Evolutionary conservation across 2,329 filamentous ascomycete species (phyloP).

Genomic region (Sclerotinia glacialis): DNA sequence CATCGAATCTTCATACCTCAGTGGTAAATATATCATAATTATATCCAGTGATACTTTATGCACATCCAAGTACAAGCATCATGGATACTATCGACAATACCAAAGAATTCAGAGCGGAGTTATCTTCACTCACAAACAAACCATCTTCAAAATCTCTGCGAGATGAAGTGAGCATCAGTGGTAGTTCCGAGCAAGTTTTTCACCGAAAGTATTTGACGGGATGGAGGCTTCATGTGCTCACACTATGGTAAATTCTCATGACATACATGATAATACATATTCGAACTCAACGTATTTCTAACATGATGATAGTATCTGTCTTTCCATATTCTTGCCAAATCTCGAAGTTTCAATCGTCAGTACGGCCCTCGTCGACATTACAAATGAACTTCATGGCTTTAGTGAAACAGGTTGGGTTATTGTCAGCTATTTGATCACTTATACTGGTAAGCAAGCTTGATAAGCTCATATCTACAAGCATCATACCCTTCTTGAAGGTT

Average conservation of each 20-base stretch:
- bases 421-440: not conserved
- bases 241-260: not conserved
- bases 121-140: not conserved
- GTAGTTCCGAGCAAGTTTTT: not conserved
- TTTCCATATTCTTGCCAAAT: not conserved
- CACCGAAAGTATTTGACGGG: not conserved
- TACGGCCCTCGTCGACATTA: not conserved
- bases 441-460: slow-evolving; percentile 3
- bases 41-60: not conserved
- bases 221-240: not conserved
- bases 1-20: too few species aligned
- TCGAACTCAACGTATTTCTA: not conserved
- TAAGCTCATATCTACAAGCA: not conserved
- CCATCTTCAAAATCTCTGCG: not conserved
- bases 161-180: not conserved
- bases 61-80: not conserved
- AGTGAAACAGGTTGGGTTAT: not conserved
- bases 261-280: not conserved
- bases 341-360: not conserved
- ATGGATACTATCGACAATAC: not conserved
- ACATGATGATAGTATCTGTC: not conserved
- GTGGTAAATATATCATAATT: too few species aligned
- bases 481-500: not conserved
- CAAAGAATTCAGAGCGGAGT: not conserved
- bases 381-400: slow-evolving; percentile 13